Conservation (phyloP, 345 rosid species). For the Tarenaya hassleriana region DNA sequence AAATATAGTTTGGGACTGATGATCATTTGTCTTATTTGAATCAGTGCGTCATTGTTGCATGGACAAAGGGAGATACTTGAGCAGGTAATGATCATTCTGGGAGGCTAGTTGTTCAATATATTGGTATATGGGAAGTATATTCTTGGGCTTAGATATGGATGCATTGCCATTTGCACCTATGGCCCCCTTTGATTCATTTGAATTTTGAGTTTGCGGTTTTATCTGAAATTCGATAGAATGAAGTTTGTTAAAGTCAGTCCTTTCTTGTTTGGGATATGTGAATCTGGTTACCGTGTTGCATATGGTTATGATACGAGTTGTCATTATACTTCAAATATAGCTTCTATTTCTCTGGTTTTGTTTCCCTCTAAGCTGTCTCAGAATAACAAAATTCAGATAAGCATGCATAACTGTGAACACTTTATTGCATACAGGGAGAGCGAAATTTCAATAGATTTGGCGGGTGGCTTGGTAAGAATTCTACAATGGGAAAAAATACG, state of each 20-base stretch:
- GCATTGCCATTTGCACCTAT: constrained; percentile 9
- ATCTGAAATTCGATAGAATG: constrained; percentile 3
- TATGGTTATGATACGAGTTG: constrained; percentile 11
- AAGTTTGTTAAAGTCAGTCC: constrained; percentile 5
- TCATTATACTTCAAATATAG: background rate
- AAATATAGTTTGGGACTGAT: constrained; percentile 12
- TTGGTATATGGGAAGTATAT: constrained; percentile 12
- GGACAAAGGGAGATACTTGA: constrained; percentile 83
- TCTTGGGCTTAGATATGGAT: constrained; percentile 4
- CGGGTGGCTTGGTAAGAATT: constrained; percentile 97
- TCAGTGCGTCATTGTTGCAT: constrained; percentile 80
- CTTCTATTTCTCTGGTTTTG: constrained; percentile 16
- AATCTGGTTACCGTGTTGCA: constrained; percentile 11
- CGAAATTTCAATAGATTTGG: constrained; percentile 91
- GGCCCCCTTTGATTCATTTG: background rate
- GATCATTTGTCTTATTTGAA: constrained; percentile 24
- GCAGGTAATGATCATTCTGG: constrained; percentile 45
- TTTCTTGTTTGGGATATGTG: constrained; percentile 3
- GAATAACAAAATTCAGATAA: constrained; percentile 2
- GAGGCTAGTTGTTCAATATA: constrained; percentile 9
- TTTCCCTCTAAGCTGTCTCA: constrained; percentile 9
- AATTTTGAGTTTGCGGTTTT: constrained; percentile 19
- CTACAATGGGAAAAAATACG: constrained; percentile 68
- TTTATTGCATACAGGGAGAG: constrained; percentile 65
- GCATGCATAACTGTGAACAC: constrained; percentile 16